Percentiles rank a stretch among this genome's conserved stretches.
Conservation (phyloP, 2,329 filamentous ascomycete species). For the Cordyceps fumosorosea region DNA sequence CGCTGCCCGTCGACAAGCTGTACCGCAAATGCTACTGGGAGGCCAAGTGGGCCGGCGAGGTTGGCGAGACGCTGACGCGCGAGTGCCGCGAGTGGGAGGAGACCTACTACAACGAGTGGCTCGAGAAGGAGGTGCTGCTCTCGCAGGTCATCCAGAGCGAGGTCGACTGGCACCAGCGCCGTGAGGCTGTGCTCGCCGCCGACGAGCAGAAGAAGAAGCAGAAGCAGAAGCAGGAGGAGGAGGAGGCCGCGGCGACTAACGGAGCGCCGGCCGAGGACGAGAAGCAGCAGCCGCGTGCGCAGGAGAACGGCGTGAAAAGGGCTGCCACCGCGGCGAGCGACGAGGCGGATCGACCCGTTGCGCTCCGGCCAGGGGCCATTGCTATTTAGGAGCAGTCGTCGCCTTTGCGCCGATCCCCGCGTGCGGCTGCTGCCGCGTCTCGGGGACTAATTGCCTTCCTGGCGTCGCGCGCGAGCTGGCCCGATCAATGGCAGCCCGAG, state of each 20-base stretch:
- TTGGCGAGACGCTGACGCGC: slow-evolving; percentile 54
- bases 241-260: not conserved
- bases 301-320: not conserved
- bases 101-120: slow-evolving; percentile 64
- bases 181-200: slow-evolving; percentile 47
- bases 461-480: not conserved
- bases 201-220: slow-evolving; percentile 35
- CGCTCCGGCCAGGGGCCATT: not conserved
- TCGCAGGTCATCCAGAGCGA: slow-evolving; percentile 65
- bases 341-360: not conserved
- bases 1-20: slow-evolving; percentile 51
- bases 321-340: not conserved
- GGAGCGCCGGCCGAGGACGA: not conserved
- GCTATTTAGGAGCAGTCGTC: not conserved
- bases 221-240: slow-evolving; percentile 26
- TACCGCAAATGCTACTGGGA: slow-evolving; percentile 64
- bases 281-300: not conserved
- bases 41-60: slow-evolving; percentile 64
- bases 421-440: not conserved
- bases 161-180: slow-evolving; percentile 55
- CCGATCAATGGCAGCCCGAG: not conserved
- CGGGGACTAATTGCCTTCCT: not conserved
- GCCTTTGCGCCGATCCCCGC: not conserved
- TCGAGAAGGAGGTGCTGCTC: slow-evolving; percentile 72
- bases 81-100: slow-evolving; percentile 64